Percentiles rank a stretch among this genome's conserved stretches.
These are phyloP conservation scores for Populus alba DNA, from an alignment of 345 rosid species.

Conservation along the genomic window DNA sequence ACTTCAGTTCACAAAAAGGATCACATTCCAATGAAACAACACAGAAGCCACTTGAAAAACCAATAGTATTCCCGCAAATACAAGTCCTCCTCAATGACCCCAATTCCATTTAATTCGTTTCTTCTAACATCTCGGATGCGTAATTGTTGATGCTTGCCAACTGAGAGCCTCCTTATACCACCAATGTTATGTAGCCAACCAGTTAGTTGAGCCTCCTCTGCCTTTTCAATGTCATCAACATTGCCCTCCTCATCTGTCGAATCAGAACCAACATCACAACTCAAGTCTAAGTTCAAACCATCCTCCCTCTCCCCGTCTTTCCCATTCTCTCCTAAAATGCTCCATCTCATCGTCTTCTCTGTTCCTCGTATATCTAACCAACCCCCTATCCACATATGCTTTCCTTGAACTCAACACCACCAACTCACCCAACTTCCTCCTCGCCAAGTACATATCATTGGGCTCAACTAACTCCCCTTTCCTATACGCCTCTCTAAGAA, in stretches of 20 bases:
- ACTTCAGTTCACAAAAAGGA: background rate
- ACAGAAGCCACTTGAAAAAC: background rate
- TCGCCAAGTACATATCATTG: slow-evolving; percentile 70
- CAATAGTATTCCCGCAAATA: background rate
- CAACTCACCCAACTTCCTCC: slow-evolving; percentile 78
- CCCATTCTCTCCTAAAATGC: slow-evolving; percentile 16
- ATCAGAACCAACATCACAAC: slow-evolving; percentile 26
- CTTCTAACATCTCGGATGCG: background rate
- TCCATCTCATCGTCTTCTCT: slow-evolving; percentile 42
- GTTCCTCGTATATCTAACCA: slow-evolving; percentile 52
- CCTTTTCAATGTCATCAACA: slow-evolving; percentile 17
- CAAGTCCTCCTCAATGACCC: background rate
- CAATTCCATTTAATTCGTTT: background rate
- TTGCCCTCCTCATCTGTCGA: slow-evolving; percentile 20
- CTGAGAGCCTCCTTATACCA: background rate
- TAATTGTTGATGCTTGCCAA: background rate
- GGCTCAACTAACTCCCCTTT: slow-evolving; percentile 80
- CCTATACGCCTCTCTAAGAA: slow-evolving; percentile 80
- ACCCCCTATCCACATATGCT: slow-evolving; percentile 57
- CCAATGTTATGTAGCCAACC: slow-evolving; percentile 5
- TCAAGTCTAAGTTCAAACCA: slow-evolving; percentile 20
- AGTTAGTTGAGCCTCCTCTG: slow-evolving; percentile 16
- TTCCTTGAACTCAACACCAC: slow-evolving; percentile 75
- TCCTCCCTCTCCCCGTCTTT: slow-evolving; percentile 4
- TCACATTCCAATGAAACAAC: background rate